Percentiles rank a stretch among this genome's conserved stretches.
Evolutionary conservation across 495 filamentous ascomycete species (phyloP).

Genomic region (Hypoxylon rickii): DNA sequence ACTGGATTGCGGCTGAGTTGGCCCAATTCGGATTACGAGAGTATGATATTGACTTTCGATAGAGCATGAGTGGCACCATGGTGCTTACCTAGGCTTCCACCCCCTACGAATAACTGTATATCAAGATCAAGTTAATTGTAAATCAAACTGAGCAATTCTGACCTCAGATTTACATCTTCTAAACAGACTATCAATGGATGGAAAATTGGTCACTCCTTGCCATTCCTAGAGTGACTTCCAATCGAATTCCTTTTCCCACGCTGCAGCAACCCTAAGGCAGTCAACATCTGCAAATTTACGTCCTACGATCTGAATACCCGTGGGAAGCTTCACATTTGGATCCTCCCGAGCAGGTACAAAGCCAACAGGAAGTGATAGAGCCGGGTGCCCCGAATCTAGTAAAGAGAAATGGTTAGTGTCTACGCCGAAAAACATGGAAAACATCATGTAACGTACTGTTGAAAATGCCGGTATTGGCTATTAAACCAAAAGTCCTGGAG

Average conservation of each 20-base stretch:
- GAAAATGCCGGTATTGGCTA: conserved; percentile 61
- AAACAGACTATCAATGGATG: too few relatives aligned
- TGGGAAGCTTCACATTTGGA: conserved; percentile 52
- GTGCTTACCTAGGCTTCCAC: too few relatives aligned
- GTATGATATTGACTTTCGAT: conserved; percentile 49
- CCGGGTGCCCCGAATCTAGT: conserved; percentile 59
- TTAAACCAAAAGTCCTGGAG: conserved; percentile 49
- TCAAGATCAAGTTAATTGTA: too few relatives aligned
- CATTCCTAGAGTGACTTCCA: conserved; percentile 50
- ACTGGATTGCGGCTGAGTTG: conserved; percentile 46
- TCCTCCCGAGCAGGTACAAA: conserved; percentile 51
- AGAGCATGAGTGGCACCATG: conserved; percentile 37
- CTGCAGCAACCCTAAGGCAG: conserved; percentile 54
- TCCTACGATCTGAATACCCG: conserved; percentile 63
- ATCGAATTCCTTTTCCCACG: conserved; percentile 55
- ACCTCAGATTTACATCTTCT: too few relatives aligned
- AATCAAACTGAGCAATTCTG: too few relatives aligned
- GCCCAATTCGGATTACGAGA: conserved; percentile 48
- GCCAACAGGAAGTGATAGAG: conserved; percentile 59
- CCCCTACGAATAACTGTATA: too few relatives aligned
- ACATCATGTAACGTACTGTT: conserved; percentile 38
- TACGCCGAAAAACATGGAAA: not conserved
- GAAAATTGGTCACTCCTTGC: too few relatives aligned
- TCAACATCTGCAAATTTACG: conserved; percentile 54
- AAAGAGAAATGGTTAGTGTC: not conserved